A percentile compares a stretch with the other conserved stretches of the same genome.
These are phyloP conservation scores for Boletus subparvulus DNA, from an alignment of 768 basidiomycete genomes.

Conservation along the genomic window DNA sequence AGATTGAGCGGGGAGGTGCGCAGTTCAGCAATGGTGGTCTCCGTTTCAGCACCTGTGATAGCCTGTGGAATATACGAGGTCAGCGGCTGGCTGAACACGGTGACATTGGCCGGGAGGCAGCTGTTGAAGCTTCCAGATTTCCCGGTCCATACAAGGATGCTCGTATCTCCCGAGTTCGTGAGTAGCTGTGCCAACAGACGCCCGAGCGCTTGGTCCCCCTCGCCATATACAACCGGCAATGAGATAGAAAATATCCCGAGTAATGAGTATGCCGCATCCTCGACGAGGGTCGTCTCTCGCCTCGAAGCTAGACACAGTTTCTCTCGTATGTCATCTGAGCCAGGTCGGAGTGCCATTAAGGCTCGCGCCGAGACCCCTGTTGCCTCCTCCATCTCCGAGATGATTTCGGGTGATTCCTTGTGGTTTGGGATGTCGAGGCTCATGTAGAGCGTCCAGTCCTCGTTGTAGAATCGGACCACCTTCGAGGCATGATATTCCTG, in stretches of 20 bases:
- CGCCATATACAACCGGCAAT: not conserved
- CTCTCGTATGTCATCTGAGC: not conserved
- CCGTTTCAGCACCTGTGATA: too few species aligned
- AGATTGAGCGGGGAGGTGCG: too few species aligned
- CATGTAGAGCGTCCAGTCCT: not conserved
- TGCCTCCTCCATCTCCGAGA: not conserved
- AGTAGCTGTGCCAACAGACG: not conserved
- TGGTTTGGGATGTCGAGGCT: not conserved
- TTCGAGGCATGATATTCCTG: not conserved
- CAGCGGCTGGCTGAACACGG: too few species aligned
- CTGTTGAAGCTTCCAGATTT: not conserved
- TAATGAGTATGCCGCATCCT: not conserved
- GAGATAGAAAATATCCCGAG: not conserved
- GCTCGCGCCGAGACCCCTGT: not conserved
- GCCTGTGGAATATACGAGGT: too few species aligned
- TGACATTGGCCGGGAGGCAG: not conserved
- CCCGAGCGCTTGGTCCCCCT: not conserved
- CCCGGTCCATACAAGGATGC: not conserved
- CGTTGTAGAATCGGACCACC: not conserved
- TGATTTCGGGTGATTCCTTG: not conserved
- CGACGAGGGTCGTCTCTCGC: not conserved
- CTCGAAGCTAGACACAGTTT: not conserved
- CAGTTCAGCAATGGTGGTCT: too few species aligned
- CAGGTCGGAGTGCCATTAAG: not conserved
- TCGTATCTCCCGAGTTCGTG: not conserved